These are phyloP conservation scores for Beauveria medogensis DNA, from an alignment of 2,329 filamentous ascomycete species.

Conservation along the genomic window DNA sequence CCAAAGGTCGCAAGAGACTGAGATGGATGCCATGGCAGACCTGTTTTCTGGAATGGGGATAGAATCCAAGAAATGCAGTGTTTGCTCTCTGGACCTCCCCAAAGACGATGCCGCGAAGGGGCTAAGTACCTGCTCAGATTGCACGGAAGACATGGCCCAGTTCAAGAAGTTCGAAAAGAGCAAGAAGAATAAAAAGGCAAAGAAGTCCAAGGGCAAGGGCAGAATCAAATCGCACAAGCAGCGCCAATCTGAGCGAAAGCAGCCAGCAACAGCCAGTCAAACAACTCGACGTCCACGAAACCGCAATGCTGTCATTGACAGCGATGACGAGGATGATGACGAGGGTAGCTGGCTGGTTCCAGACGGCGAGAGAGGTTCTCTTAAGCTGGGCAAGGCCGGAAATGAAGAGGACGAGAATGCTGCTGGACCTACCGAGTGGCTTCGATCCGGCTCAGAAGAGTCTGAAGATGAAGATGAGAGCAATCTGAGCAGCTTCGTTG, in stretches of 20 bases:
- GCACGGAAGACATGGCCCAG: constrained; percentile 63
- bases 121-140: constrained; percentile 61
- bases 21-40: constrained; percentile 76
- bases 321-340: constrained; percentile 60
- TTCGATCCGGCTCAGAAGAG: constrained; percentile 59
- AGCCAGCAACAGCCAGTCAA: constrained; percentile 17
- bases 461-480: constrained; percentile 48
- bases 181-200: constrained; percentile 31
- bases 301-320: constrained; percentile 54
- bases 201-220: constrained; percentile 18
- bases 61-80: constrained; percentile 67
- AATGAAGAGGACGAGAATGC: constrained; percentile 81
- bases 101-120: constrained; percentile 33
- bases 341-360: constrained; percentile 76
- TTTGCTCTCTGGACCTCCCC: constrained; percentile 66
- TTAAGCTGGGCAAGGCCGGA: constrained; percentile 68
- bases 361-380: constrained; percentile 51
- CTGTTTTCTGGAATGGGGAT: constrained; percentile 81
- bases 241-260: neutral
- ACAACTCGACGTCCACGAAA: constrained; percentile 34
- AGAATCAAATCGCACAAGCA: constrained; percentile 15
- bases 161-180: constrained; percentile 35
- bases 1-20: constrained; percentile 47
- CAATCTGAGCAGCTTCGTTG: constrained; percentile 47
- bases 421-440: constrained; percentile 75